Evolutionary conservation across 768 basidiomycete genomes (phyloP), one percentile per base, ranked within the genome.

Genomic region (Phlegmacium glaucopus): DNA sequence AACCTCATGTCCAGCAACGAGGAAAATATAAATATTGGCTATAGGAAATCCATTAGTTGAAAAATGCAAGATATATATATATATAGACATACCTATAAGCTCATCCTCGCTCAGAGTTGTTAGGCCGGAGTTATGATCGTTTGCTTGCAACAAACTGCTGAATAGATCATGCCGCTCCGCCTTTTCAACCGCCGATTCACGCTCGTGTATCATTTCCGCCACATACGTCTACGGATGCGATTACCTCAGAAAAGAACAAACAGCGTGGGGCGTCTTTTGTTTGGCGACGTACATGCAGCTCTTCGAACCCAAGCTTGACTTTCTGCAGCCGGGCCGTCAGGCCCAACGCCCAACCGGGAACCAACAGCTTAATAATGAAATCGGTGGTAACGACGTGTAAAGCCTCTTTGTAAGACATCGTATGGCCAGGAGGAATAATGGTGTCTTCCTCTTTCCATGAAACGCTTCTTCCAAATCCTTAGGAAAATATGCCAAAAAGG

Each of bases 171-270:
- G 54, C 30, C 67, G 65, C 45, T 69, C 66, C 49, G 61, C 68
- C 48, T 68, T 67, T 45, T 53, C 61, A n/a, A n/a, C n/a, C 7
- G 62, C 56, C 3, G 34, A 38, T 16, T 63, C 60, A 4, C 77
- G 71, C 29, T 63, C 66, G 17, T 59, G 50, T 40, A 78, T 74
- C 76, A 79, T 79, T 55, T 78, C 77, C 7, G 52, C 45, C 66
- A 78, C 69, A 45, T 76, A 76, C 4, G 12, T 27, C 58, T 62
- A 44, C 9, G 8, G 13, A 32, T 8, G 13, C 8, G 30, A 32
- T 32, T 8, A 32, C 9, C 30, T 8, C 30, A 13, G 9, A 13
- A 13, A 32, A 13, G 30, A 32, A 32, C 9, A 13, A 8, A 32
- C 13, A 13, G 9, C 30, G 30, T 8, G 13, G 30, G n/a, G n/a